These are phyloP conservation scores for Ascocoryne sarcoides DNA, from an alignment of 2,329 filamentous ascomycete species.

Conservation along the genomic window DNA sequence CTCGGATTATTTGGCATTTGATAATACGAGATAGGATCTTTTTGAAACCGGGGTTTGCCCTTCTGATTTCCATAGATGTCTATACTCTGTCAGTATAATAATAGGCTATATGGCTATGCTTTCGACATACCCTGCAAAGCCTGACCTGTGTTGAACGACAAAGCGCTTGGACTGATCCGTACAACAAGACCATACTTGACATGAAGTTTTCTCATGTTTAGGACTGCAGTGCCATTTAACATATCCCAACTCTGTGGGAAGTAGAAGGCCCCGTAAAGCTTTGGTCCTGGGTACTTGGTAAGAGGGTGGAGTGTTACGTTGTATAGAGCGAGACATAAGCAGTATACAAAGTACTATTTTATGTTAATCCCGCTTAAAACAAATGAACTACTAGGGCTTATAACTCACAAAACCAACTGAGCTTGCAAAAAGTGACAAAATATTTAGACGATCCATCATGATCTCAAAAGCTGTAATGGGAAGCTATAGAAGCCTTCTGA, in stretches of 20 bases:
- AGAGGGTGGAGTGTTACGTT: constrained; percentile 18
- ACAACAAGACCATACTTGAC: constrained; percentile 25
- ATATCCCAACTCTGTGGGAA: constrained; percentile 25
- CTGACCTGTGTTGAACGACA: neutral
- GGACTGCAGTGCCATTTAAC: constrained; percentile 28
- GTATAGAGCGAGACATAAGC: no score
- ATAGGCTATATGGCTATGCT: constrained; percentile 7
- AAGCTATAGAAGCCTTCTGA: no score
- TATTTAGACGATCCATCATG: no score
- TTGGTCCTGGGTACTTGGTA: constrained; percentile 18
- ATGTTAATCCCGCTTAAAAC: no score
- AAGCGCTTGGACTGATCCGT: constrained; percentile 4
- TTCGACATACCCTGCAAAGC: constrained; percentile 17
- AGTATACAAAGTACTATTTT: no score
- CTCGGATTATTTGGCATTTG: neutral
- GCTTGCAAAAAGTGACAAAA: no score
- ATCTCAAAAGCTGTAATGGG: no score
- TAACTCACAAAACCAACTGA: no score
- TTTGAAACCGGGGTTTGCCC: neutral
- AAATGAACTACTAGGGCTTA: no score
- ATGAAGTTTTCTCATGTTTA: constrained; percentile 27
- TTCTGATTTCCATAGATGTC: constrained; percentile 36
- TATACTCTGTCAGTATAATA: constrained; percentile 36
- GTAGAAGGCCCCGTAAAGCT: constrained; percentile 21
- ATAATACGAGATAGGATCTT: neutral